These are phyloP conservation scores for Sesbania bispinosa DNA, from an alignment of 306 rosid species.

Conservation along the genomic window DNA sequence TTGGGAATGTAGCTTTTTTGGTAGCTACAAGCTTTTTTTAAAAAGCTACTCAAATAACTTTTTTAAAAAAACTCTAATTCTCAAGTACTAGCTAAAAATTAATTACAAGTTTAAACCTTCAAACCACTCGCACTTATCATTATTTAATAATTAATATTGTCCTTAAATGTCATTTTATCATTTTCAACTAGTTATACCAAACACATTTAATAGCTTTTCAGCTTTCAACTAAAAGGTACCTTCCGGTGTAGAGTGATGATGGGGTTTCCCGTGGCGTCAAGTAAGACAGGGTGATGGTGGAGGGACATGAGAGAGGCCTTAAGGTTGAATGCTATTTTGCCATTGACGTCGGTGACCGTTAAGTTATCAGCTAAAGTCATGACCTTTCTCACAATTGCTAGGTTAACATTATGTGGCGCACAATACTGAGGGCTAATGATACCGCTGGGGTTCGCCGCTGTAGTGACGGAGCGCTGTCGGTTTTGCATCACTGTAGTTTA, in stretches of 20 bases:
- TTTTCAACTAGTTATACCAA: too few relatives aligned
- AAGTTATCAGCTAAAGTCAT: conserved; percentile 35
- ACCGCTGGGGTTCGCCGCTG: background rate
- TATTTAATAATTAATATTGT: too few relatives aligned
- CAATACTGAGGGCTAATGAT: conserved; percentile 50
- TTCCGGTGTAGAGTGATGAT: conserved; percentile 41
- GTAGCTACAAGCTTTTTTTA: too few relatives aligned
- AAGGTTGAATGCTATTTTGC: conserved; percentile 45
- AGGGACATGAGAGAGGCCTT: conserved; percentile 35
- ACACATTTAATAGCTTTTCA: too few relatives aligned
- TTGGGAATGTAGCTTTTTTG: too few relatives aligned
- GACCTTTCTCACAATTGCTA: conserved; percentile 39
- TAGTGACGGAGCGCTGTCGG: background rate
- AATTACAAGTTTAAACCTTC: too few relatives aligned
- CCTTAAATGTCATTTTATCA: too few relatives aligned
- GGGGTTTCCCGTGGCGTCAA: conserved; percentile 44
- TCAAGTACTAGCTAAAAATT: too few relatives aligned
- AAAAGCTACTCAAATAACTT: too few relatives aligned
- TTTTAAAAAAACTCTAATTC: too few relatives aligned
- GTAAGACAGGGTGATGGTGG: conserved; percentile 41
- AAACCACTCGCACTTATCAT: too few relatives aligned
- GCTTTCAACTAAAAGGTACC: too few relatives aligned
- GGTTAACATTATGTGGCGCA: conserved; percentile 36
- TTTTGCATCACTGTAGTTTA: conserved; percentile 7
- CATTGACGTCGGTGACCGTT: conserved; percentile 43